These are phyloP conservation scores for Boletus subcaerulescens DNA, from an alignment of 768 basidiomycete species.

Conservation along the genomic window DNA sequence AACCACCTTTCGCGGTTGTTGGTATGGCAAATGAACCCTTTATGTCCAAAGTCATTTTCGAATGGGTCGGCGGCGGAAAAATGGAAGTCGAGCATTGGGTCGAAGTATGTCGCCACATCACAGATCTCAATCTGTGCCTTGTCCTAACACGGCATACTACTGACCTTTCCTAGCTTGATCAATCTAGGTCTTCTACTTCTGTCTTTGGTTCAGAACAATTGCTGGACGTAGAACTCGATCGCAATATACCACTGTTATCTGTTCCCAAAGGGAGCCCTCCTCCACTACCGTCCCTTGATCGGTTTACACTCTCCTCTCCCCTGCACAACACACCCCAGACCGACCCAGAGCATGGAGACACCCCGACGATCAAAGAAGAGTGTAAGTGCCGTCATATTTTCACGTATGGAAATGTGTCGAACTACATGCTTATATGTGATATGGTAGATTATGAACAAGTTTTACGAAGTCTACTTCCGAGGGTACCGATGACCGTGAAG, in stretches of 20 bases:
- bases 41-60: constrained; percentile 39
- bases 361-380: constrained; percentile 10
- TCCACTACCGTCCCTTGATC: constrained; percentile 29
- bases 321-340: background rate
- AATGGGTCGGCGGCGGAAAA: constrained; percentile 42
- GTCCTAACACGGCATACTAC: background rate
- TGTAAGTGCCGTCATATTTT: constrained; percentile 11
- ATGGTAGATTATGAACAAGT: constrained; percentile 33
- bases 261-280: constrained; percentile 19
- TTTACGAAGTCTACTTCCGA: constrained; percentile 37
- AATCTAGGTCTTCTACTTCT: constrained; percentile 34
- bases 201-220: constrained; percentile 49
- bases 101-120: constrained; percentile 35
- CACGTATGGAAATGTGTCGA: background rate
- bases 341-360: background rate
- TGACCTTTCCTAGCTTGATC: constrained; percentile 40
- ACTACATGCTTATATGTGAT: background rate
- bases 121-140: background rate
- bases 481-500: constrained; percentile 43
- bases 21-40: constrained; percentile 45
- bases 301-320: constrained; percentile 2
- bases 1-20: constrained; percentile 40
- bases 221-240: constrained; percentile 48
- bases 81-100: constrained; percentile 52
- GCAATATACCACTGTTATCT: constrained; percentile 39